These are phyloP conservation scores for Phytophthora pisi DNA, from an alignment of 352 stramenopile genomes.

Conservation along the genomic window DNA sequence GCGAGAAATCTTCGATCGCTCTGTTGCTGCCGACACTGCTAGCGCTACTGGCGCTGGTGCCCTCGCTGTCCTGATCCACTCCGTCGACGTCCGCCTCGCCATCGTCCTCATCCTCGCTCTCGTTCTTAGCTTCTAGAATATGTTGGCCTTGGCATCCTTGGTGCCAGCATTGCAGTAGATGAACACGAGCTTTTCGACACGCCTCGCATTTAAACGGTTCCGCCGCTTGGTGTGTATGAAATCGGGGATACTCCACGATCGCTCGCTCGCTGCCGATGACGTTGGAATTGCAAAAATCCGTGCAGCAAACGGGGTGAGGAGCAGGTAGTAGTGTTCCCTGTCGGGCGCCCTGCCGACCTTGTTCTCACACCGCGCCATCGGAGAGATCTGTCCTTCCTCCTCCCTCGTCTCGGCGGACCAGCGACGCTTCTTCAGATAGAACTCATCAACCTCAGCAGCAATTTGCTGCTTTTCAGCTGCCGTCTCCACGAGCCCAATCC, in stretches of 20 bases:
- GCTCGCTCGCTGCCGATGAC: slow-evolving; percentile 7
- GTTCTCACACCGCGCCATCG: slow-evolving; percentile 2
- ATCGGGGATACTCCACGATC: slow-evolving; percentile 16
- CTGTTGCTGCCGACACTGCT: neutral
- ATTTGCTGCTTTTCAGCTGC: slow-evolving; percentile 3
- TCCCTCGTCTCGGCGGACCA: slow-evolving; percentile 11
- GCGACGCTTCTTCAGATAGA: slow-evolving; percentile 6
- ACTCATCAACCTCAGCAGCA: neutral
- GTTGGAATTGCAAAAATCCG: slow-evolving; percentile 8
- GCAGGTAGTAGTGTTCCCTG: slow-evolving; percentile 1
- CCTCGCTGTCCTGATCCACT: neutral
- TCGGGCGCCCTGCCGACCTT: neutral
- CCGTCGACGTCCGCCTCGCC: neutral
- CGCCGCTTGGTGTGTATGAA: slow-evolving; percentile 16
- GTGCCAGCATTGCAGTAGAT: slow-evolving; percentile 15
- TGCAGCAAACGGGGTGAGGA: slow-evolving; percentile 6
- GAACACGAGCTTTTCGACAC: slow-evolving; percentile 8
- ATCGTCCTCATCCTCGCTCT: slow-evolving; percentile 2
- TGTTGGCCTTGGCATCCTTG: slow-evolving; percentile 12
- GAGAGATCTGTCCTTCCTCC: neutral
- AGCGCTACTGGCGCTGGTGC: neutral
- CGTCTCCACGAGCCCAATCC: neutral
- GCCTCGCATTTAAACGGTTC: neutral
- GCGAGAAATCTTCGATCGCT: neutral
- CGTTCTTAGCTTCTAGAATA: slow-evolving; percentile 5